Evolutionary conservation across 2,329 filamentous ascomycete species (phyloP).

Genomic region (Neocucurbitaria cava): DNA sequence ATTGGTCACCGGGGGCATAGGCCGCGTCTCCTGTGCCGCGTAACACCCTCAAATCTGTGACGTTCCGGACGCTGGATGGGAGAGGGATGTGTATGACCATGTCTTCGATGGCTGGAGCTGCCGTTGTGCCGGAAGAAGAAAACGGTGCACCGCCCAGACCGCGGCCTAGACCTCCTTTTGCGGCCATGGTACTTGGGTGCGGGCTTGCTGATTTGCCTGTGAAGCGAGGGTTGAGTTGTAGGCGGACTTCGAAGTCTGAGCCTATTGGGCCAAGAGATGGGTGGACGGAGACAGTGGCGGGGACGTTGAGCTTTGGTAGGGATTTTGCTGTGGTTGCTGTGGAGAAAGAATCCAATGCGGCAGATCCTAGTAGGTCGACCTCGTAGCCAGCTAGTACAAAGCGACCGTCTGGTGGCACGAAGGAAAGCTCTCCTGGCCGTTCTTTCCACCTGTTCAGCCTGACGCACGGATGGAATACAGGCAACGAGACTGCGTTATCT

Average conservation of each 20-base stretch:
- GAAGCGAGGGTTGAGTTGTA: conserved; percentile 69
- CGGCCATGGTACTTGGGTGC: conserved; percentile 44
- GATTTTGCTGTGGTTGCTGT: conserved; percentile 29
- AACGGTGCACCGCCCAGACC: conserved; percentile 34
- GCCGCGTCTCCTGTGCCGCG: conserved; percentile 82
- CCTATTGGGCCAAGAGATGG: conserved; percentile 77
- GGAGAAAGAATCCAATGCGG: conserved; percentile 52
- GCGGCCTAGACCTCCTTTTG: conserved; percentile 25
- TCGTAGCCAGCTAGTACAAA: conserved; percentile 96
- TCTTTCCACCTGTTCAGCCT: conserved; percentile 89
- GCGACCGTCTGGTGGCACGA: conserved; percentile 91
- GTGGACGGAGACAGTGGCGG: conserved; percentile 80
- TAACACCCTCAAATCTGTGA: conserved; percentile 81
- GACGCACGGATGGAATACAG: conserved; percentile 96
- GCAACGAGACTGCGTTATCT: conserved; percentile 77
- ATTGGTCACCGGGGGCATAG: conserved; percentile 75
- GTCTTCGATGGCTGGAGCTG: conserved; percentile 68
- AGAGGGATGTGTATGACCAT: conserved; percentile 80
- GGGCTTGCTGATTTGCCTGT: conserved; percentile 46
- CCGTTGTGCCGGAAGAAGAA: conserved; percentile 44
- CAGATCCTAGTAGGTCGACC: conserved; percentile 82
- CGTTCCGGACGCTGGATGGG: conserved; percentile 77
- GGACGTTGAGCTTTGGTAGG: conserved; percentile 72
- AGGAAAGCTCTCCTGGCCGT: conserved; percentile 88
- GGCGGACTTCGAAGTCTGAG: conserved; percentile 86